Conservation (phyloP, 73 alveolate genomes). For the Uronychia setigera region DNA sequence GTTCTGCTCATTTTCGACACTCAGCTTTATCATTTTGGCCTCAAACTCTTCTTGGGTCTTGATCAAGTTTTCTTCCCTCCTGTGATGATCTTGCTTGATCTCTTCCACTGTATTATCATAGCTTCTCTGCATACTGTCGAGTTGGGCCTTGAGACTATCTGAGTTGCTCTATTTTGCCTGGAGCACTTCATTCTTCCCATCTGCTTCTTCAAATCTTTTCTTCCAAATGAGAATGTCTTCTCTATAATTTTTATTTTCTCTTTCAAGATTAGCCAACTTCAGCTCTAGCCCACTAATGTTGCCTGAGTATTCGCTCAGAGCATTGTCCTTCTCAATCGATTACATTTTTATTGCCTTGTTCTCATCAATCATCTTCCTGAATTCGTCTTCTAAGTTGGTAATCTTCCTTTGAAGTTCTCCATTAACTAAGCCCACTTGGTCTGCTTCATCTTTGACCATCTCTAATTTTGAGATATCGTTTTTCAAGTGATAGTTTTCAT, state of each 20-base stretch:
- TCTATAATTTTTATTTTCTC: constrained; percentile 1
- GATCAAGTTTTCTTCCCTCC: constrained; percentile 28
- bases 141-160: neutral
- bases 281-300: neutral
- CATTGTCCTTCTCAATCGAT: neutral
- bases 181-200: neutral
- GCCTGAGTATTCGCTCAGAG: neutral
- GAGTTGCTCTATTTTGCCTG: neutral
- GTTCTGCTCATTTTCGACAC: constrained; percentile 26
- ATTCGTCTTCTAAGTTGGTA: neutral
- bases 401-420: neutral
- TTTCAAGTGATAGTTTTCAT: neutral
- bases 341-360: neutral
- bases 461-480: neutral
- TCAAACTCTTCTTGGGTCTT: constrained; percentile 28
- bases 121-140: neutral
- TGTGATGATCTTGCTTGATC: constrained; percentile 18
- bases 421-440: neutral
- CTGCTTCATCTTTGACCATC: neutral
- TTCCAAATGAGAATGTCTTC: neutral
- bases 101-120: constrained; percentile 31
- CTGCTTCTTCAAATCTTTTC: neutral
- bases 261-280: neutral
- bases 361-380: neutral
- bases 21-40: constrained; percentile 13